These are phyloP conservation scores for Ceratocystis ficicola DNA, from an alignment of 2,329 filamentous ascomycete genomes.

Conservation along the genomic window DNA sequence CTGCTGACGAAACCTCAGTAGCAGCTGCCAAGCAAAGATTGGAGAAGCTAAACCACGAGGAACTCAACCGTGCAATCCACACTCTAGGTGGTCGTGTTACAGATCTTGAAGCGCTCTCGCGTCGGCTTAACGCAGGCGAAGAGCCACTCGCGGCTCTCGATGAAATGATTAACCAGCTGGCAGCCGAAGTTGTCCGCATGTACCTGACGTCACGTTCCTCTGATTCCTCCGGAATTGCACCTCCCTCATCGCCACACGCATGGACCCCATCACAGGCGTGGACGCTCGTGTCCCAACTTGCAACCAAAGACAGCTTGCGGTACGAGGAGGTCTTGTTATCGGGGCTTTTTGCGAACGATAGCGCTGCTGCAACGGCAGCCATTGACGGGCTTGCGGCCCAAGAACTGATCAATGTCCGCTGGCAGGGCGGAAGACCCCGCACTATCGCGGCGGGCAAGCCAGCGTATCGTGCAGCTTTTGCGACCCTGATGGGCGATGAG, in stretches of 20 bases:
- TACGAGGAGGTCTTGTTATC: conserved; percentile 80
- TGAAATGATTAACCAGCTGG: conserved; percentile 80
- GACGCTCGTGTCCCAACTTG: conserved; percentile 70
- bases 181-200: conserved; percentile 85
- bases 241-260: conserved; percentile 27
- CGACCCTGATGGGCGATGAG: conserved; percentile 54
- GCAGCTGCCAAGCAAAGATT: conserved; percentile 27
- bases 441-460: conserved; percentile 71
- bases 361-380: conserved; percentile 40
- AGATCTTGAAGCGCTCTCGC: conserved; percentile 86
- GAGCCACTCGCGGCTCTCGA: conserved; percentile 66
- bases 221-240: neutral
- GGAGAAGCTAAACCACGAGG: conserved; percentile 41
- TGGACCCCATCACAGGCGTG: conserved; percentile 86
- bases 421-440: conserved; percentile 62
- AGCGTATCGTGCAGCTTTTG: conserved; percentile 76
- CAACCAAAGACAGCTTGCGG: conserved; percentile 52
- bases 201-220: conserved; percentile 46
- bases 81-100: conserved; percentile 83
- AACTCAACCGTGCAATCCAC: conserved; percentile 71
- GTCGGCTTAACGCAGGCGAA: conserved; percentile 77
- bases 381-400: conserved; percentile 71
- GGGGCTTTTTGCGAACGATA: conserved; percentile 51
- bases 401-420: conserved; percentile 70
- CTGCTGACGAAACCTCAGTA: conserved; percentile 28